A percentile compares a stretch with the other conserved stretches of the same genome.
These are phyloP conservation scores for Friedmanniomyces simplex DNA, from an alignment of 495 filamentous ascomycete species.

Conservation along the genomic window DNA sequence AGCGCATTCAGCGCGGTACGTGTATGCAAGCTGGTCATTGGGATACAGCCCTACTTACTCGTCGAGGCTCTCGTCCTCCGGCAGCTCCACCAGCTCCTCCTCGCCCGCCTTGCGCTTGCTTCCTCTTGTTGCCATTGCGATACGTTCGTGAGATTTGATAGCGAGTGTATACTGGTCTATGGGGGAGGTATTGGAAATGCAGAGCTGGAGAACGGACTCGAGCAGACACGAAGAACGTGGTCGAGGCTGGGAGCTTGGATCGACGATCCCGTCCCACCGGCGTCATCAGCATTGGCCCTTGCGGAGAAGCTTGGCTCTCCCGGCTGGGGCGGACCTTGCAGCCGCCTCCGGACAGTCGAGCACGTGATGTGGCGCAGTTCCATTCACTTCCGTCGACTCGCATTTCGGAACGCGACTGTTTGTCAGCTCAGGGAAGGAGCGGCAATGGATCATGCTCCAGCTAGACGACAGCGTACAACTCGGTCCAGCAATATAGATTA, in stretches of 20 bases:
- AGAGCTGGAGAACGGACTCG: too few relatives aligned
- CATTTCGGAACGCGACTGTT: too few relatives aligned
- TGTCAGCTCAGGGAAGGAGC: too few relatives aligned
- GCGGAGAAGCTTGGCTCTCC: background rate
- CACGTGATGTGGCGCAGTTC: too few relatives aligned
- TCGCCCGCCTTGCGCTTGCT: slow-evolving; percentile 12
- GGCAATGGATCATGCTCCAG: too few relatives aligned
- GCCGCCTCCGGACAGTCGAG: too few relatives aligned
- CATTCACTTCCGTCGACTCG: too few relatives aligned
- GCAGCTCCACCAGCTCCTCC: slow-evolving; percentile 10
- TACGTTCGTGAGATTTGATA: background rate
- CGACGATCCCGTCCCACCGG: background rate
- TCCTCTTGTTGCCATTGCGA: slow-evolving; percentile 9
- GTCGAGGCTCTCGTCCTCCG: slow-evolving; percentile 2
- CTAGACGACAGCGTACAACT: too few relatives aligned
- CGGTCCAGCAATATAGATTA: too few relatives aligned
- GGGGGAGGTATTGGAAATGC: too few relatives aligned
- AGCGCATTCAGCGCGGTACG: background rate
- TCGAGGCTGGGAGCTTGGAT: background rate
- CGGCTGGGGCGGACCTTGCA: too few relatives aligned
- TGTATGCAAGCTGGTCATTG: background rate
- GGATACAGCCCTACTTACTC: background rate
- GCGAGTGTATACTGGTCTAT: too few relatives aligned
- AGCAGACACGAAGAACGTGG: background rate
- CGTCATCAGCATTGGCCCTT: background rate